These are phyloP conservation scores for Lipomyces oligophaga DNA, from an alignment of 805 yeast genomes.

Conservation along the genomic window DNA sequence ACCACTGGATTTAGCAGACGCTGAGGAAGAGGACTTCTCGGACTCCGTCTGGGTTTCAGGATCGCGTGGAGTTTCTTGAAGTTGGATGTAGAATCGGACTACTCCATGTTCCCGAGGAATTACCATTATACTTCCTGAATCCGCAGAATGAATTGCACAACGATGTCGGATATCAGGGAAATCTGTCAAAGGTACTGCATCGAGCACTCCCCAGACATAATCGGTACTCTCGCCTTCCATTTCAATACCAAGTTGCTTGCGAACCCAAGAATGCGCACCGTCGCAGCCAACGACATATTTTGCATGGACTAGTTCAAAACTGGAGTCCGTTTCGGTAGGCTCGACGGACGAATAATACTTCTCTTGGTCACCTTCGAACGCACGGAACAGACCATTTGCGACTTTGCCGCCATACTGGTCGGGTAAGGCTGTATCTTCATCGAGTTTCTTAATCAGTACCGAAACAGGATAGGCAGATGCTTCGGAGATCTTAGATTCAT, in stretches of 20 bases:
- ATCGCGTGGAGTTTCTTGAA: conserved; percentile 22
- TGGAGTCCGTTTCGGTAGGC: background rate
- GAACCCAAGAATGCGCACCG: conserved; percentile 40
- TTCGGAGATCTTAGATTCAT: conserved; percentile 25
- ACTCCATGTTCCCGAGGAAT: conserved; percentile 40
- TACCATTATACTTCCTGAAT: conserved; percentile 37
- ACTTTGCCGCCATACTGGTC: conserved; percentile 29
- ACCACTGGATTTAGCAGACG: conserved; percentile 10
- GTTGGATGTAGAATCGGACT: conserved; percentile 38
- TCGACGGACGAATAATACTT: conserved; percentile 27
- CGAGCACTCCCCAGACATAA: conserved; percentile 40
- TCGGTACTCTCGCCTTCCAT: conserved; percentile 41
- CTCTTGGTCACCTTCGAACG: conserved; percentile 30
- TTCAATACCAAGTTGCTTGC: conserved; percentile 36
- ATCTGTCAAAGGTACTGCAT: conserved; percentile 39
- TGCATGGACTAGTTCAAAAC: conserved; percentile 32
- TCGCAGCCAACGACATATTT: conserved; percentile 39
- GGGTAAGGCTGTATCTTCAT: conserved; percentile 18
- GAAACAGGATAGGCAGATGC: conserved; percentile 30
- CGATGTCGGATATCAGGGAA: conserved; percentile 40
- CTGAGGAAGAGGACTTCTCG: conserved; percentile 8
- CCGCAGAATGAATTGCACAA: conserved; percentile 38
- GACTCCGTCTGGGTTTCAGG: conserved; percentile 11
- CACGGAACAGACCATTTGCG: conserved; percentile 35
- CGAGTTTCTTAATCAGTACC: conserved; percentile 32